Evolutionary conservation across 2,329 filamentous ascomycete genomes (phyloP).

Genomic region (Domatiomyces globalis): DNA sequence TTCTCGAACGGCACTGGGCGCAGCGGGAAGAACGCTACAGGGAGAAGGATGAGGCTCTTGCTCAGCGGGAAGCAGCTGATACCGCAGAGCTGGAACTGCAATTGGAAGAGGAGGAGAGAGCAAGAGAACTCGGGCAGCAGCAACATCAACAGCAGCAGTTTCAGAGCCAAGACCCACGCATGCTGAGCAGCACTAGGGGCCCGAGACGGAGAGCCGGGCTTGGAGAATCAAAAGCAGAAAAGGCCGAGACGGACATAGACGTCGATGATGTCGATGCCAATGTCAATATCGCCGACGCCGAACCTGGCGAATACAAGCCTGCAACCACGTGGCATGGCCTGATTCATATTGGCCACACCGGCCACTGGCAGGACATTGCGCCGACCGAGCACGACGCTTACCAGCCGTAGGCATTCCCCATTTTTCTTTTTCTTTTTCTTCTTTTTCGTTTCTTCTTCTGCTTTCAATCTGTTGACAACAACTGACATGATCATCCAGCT

Average conservation of each 20-base stretch:
- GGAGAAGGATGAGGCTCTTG: constrained; percentile 8
- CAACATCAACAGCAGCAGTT: constrained; percentile 2
- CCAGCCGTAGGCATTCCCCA: constrained; percentile 25
- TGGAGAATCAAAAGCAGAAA: background rate
- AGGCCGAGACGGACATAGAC: background rate
- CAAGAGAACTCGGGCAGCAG: constrained; percentile 7
- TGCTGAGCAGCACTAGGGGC: background rate
- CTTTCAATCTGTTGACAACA: background rate
- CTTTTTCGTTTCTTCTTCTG: background rate
- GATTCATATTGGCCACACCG: constrained; percentile 39
- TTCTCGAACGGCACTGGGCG: constrained; percentile 20
- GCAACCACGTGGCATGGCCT: constrained; percentile 40
- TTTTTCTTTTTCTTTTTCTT: background rate
- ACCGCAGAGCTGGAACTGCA: background rate
- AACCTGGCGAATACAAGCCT: constrained; percentile 26
- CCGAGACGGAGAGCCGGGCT: background rate
- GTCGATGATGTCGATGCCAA: background rate
- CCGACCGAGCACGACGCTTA: constrained; percentile 27
- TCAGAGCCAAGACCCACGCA: constrained; percentile 2
- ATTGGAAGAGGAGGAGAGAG: constrained; percentile 2
- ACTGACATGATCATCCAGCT: constrained; percentile 16
- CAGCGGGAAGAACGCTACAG: constrained; percentile 2
- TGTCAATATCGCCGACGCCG: background rate
- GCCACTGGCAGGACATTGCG: constrained; percentile 27
- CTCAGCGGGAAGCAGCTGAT: constrained; percentile 1